Evolutionary conservation across 2,329 filamentous ascomycete genomes (phyloP), one percentile per base, ranked within the genome.

Genomic region (Sodiomyces alkalinus): DNA sequence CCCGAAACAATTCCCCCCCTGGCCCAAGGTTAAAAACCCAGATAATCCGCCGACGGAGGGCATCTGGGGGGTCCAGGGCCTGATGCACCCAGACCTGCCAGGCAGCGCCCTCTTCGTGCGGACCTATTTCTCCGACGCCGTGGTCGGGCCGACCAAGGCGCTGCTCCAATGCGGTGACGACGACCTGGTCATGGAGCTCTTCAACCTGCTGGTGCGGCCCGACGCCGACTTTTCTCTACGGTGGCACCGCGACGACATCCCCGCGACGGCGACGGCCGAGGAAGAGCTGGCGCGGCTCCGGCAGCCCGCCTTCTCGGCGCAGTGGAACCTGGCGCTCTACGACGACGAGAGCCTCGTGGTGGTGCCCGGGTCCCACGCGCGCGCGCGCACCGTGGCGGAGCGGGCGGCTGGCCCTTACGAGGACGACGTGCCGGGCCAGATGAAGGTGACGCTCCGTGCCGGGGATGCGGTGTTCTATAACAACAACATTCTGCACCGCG

Each of bases 1-100:
- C 3, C 80, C 80, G 30, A 92, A 92, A 52, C 83, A 92, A 53
- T 93, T 92, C 55, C 85, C 83, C 1, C 85, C 85, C 0, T 92
- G 83, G 83, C 47, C 37, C 21, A 29, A 26, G 26, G 26, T 30
- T 19, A n/a, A n/a, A n/a, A 59, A 67, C 4, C 60, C 60, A n/a
- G 58, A 61, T 27, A 49, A 59, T 0, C 21, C 19, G 15, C 56
- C 57, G 0, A 52, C 57, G 3, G 50, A 62, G 28, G 81, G 81
- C 13, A 92, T 92, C 51, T 92, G 83, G 85, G 83, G 82, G 37
- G 77, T 92, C 3, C 83, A 92, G 59, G 80, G 86, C 51, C 64
- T 92, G 5, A 62, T 92, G 43, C 76, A 86, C 49, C 82, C 82
- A 0, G 58, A 63, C 2, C 68, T 87, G 40, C 66, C 72, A 0